A percentile compares a stretch with the other conserved stretches of the same genome.
phyloP scores from a whole-genome alignment of 441 rosid species.

The Erysimum cheiri region DNA sequence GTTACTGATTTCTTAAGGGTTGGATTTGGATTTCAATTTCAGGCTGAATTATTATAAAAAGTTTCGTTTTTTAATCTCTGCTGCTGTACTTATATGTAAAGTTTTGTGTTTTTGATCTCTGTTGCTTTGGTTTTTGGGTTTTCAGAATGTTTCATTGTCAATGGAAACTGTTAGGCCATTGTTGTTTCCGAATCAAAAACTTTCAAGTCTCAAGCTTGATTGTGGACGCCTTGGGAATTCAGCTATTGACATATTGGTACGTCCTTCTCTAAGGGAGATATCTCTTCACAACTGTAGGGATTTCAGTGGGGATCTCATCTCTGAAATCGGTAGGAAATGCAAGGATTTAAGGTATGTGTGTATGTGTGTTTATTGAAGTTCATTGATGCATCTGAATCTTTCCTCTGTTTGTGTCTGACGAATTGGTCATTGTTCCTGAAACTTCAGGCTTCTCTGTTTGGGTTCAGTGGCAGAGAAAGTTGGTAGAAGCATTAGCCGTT shows the following conservation, averaged over 20 bases:
- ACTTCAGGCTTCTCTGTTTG: slow-evolving; percentile 71
- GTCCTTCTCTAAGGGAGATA: slow-evolving; percentile 71
- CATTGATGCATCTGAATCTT: slow-evolving; percentile 12
- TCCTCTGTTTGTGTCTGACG: slow-evolving; percentile 20
- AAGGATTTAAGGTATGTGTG: slow-evolving; percentile 61
- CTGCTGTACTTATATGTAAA: not conserved
- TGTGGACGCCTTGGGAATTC: slow-evolving; percentile 77
- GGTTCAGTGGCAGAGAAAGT: slow-evolving; percentile 87
- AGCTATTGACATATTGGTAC: slow-evolving; percentile 56
- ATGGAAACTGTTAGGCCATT: slow-evolving; percentile 65
- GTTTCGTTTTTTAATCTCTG: not conserved
- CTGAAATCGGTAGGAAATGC: slow-evolving; percentile 77
- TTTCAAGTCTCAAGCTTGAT: slow-evolving; percentile 77
- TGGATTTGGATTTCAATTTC: not conserved
- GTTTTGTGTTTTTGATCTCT: slow-evolving; percentile 2
- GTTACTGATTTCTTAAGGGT: not conserved
- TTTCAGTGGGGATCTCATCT: slow-evolving; percentile 80
- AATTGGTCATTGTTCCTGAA: not conserved
- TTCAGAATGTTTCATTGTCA: slow-evolving; percentile 72
- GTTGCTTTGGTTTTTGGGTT: not conserved
- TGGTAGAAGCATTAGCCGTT: slow-evolving; percentile 66
- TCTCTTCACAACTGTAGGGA: slow-evolving; percentile 71
- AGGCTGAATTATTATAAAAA: not conserved
- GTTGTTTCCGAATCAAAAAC: slow-evolving; percentile 71
- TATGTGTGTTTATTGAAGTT: not conserved